A percentile compares a stretch with the other conserved stretches of the same genome.
These are phyloP conservation scores for Colletotrichum tabaci DNA, from an alignment of 2,329 filamentous ascomycete genomes.

Conservation along the genomic window DNA sequence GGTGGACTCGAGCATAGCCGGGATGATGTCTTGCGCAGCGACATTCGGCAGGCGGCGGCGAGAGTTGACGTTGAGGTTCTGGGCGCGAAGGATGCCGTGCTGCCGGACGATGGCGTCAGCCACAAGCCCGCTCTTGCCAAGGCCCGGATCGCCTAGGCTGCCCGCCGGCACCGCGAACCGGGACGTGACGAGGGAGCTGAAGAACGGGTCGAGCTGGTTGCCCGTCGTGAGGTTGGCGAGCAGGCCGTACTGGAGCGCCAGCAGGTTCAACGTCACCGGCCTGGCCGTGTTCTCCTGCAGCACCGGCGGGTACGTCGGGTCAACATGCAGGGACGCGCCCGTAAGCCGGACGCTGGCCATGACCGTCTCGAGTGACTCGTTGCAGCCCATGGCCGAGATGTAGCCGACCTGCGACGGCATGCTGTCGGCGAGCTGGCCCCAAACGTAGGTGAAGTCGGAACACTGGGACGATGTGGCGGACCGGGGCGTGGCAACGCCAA, in stretches of 20 bases:
- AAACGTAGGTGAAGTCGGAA: conserved; percentile 53
- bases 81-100: conserved; percentile 55
- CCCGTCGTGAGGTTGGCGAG: conserved; percentile 48
- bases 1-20: conserved; percentile 36
- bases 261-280: conserved; percentile 45
- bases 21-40: conserved; percentile 26
- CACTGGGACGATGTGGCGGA: conserved; percentile 46
- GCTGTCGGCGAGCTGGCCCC: conserved; percentile 51
- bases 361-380: conserved; percentile 54
- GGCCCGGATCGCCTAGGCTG: conserved; percentile 45
- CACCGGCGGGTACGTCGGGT: conserved; percentile 48
- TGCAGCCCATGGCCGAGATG: conserved; percentile 55
- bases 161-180: conserved; percentile 50
- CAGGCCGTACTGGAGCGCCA: conserved; percentile 49
- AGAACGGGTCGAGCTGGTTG: conserved; percentile 54
- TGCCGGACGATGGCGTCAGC: conserved; percentile 53
- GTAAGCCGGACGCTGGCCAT: conserved; percentile 46
- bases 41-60: conserved; percentile 41
- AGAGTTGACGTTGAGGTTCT: conserved; percentile 49
- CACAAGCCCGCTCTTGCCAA: conserved; percentile 42
- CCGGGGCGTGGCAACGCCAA: conserved; percentile 44
- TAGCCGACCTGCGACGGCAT: conserved; percentile 48
- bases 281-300: conserved; percentile 46
- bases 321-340: conserved; percentile 48
- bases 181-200: conserved; percentile 52